Evolutionary conservation across 441 rosid species (phyloP), one percentile per base, ranked within the genome.

Genomic region (Cnidoscolus chayamansa): DNA sequence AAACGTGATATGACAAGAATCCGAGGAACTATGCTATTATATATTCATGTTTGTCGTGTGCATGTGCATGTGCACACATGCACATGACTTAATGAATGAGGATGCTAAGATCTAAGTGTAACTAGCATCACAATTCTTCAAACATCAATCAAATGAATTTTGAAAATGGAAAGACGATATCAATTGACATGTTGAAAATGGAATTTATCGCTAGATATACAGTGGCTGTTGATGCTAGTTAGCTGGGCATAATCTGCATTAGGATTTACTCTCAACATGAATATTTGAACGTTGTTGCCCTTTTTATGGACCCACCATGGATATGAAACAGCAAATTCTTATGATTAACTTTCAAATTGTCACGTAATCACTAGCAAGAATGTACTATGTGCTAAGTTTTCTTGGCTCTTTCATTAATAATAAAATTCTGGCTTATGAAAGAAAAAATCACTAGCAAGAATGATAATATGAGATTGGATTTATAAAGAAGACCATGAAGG

Each of bases 191-290:
- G 25, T 25, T 25, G 25, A 25, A 25, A 25, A 25, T 25, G 25
- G 25, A 25, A 25, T 25, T 25, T 25, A 25, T 25, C 16, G 19
- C n/a, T 73, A 10, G 76, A 16, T 77, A 55, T 25, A 25, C 25
- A 47, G 66, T 54, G 20, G 37, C 7, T 17, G 80, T 58, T 10
- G 72, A 54, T 75, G 80, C 45, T 31, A 45, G 57, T 55, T 47
- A 63, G 53, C 10, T 59, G 77, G 70, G 63, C 37, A 43, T 31
- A 13, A 54, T 56, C 71, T 12, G 47, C 37, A 45, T 48, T 31
- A 12, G 25, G 35, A 61, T 17, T 62, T 6, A 10, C 13, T 35
- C 60, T 16, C 0, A 25, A 54, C n/a, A 54, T 6, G 7, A 0
- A 17, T 58, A 40, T 40, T 25, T 25, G 25, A 25, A 25, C 25